Evolutionary conservation across 2,329 filamentous ascomycete species (phyloP).

Genomic region (Talaromyces atroroseus): DNA sequence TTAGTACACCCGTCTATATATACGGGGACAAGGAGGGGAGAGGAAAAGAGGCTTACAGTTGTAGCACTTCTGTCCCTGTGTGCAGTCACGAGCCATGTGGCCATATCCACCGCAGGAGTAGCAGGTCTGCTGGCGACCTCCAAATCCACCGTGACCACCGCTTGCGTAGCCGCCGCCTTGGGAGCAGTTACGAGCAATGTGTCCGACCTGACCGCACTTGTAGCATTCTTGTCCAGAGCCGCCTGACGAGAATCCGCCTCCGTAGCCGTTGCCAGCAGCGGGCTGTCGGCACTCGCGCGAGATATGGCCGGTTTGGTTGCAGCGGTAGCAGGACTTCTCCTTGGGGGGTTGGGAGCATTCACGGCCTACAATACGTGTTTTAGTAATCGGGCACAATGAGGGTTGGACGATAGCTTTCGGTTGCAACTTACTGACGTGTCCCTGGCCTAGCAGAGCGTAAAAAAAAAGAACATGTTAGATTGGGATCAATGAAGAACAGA

Average conservation of each 20-base stretch:
- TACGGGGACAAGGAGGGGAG: conserved; percentile 1
- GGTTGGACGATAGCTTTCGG: conserved; percentile 11
- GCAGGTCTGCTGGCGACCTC: conserved; percentile 72
- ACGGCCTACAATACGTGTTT: conserved; percentile 54
- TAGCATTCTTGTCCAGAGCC: conserved; percentile 68
- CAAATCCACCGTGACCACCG: conserved; percentile 46
- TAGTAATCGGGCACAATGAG: conserved; percentile 9
- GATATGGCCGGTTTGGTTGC: conserved; percentile 78
- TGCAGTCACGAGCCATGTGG: conserved; percentile 97
- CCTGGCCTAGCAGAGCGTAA: conserved; percentile 46
- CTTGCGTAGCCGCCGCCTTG: conserved; percentile 48
- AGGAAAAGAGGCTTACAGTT: conserved; percentile 61
- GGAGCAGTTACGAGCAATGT: conserved; percentile 72
- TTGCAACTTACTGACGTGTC: conserved; percentile 63
- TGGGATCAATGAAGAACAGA: no score
- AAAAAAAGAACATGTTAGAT: conserved; percentile 24
- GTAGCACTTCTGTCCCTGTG: conserved; percentile 99
- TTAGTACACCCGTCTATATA: not conserved
- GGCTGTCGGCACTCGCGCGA: conserved; percentile 65
- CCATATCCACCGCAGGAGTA: conserved; percentile 97
- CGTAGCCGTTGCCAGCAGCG: conserved; percentile 36
- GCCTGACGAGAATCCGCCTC: conserved; percentile 7
- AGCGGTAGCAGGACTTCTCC: conserved; percentile 65
- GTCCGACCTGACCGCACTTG: conserved; percentile 95
- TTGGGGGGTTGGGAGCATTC: conserved; percentile 87